Conservation (phyloP, 768 basidiomycete species). For the Auriscalpium orientale region DNA sequence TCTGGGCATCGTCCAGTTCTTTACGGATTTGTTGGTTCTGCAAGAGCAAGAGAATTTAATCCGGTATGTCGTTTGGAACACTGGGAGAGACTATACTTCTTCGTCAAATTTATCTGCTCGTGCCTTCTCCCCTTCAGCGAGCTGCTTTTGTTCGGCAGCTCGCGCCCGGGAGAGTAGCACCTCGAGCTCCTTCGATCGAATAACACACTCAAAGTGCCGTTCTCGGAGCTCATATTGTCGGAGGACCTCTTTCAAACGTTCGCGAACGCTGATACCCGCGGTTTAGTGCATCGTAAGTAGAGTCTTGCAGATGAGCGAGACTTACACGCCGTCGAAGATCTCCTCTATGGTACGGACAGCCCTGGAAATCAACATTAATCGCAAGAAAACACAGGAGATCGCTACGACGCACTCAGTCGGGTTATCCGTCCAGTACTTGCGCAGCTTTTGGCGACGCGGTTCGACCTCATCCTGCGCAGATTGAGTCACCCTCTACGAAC, state of each 20-base stretch:
- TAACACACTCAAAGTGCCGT: conserved; percentile 86
- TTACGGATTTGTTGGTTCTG: conserved; percentile 65
- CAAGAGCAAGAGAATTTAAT: not conserved
- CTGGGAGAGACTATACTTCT: conserved; percentile 42
- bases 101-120: conserved; percentile 64
- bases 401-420: conserved; percentile 53
- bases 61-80: too few species aligned
- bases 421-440: conserved; percentile 76
- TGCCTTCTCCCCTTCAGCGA: conserved; percentile 67
- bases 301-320: conserved; percentile 12
- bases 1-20: conserved; percentile 75
- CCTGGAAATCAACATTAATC: conserved; percentile 28
- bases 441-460: conserved; percentile 49
- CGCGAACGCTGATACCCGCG: conserved; percentile 51
- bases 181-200: conserved; percentile 88
- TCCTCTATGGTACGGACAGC: conserved; percentile 71
- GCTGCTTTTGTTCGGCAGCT: conserved; percentile 80
- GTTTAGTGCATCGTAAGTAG: not conserved
- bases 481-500: not conserved
- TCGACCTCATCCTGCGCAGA: conserved; percentile 47
- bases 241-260: conserved; percentile 80
- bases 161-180: conserved; percentile 81
- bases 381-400: too few species aligned
- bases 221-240: conserved; percentile 86
- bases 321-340: conserved; percentile 81